Evolutionary conservation across 352 stramenopile genomes (phyloP), one percentile per base, ranked within the genome.

Genomic region (Phytophthora cryptogea): DNA sequence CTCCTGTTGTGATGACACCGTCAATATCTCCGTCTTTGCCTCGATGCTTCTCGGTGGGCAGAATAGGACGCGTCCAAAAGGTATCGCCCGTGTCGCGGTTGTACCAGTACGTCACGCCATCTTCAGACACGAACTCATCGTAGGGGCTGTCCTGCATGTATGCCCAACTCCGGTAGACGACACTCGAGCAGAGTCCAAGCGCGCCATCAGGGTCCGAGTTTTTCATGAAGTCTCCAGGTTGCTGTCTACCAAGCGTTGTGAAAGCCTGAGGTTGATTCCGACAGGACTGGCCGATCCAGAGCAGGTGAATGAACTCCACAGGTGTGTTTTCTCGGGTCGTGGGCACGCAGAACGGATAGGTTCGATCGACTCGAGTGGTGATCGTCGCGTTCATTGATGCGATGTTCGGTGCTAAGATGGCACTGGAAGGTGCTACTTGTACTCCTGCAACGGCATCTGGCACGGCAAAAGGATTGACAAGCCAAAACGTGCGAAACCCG

Each of bases 51-150:
- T 98, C 93, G 0, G 80, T 69, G 0, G 92, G 83, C 7, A 94
- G 59, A 6, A 98, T 66, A 14, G 93, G 89, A 11, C 86, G 74
- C 30, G 94, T 88, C 92, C 94, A 98, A 51, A 95, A 97, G 4
- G 93, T 98, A 60, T 96, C 78, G 2, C 90, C 92, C 3, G 51
- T 84, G 10, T 74, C 62, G 44, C 81, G 82, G 54, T 91, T 74
- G 41, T 90, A 93, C 92, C 90, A 98, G 66, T 98, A 98, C 5
- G 90, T 74, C 14, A 98, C 70, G 10, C 93, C 92, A 46, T 97
- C 90, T 30, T 94, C 87, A 1, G 90, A 97, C 50, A 78, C 60
- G 61, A 97, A 98, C 72, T 98, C 89, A 46, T 98, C 89, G 39
- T 87, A 92, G 5, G 78, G 70, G 54, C 56, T 74, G 26, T 72